Evolutionary conservation across 805 yeast genomes (phyloP).

Genomic region (Candida awuae): DNA sequence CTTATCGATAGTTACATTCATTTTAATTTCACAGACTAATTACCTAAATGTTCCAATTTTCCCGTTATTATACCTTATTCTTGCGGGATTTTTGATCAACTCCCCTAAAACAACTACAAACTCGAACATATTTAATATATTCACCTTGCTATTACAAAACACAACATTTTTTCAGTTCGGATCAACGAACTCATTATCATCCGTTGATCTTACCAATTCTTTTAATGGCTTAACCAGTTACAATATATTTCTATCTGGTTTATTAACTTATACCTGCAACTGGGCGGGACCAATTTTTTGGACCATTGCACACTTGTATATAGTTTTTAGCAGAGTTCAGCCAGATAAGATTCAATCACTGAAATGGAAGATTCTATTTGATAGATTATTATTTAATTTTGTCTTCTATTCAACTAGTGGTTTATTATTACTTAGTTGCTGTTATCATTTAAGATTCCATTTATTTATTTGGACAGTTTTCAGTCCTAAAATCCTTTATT

Average conservation of each 20-base stretch:
- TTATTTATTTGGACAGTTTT: slow-evolving; percentile 96
- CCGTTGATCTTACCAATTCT: slow-evolving; percentile 84
- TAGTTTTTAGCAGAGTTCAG: slow-evolving; percentile 9
- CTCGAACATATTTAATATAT: slow-evolving; percentile 20
- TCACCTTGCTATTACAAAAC: slow-evolving; percentile 55
- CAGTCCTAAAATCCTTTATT: slow-evolving; percentile 82
- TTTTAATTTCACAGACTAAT: slow-evolving; percentile 49
- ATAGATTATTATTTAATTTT: slow-evolving; percentile 33
- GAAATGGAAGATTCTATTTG: slow-evolving; percentile 31
- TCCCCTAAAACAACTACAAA: slow-evolving; percentile 9
- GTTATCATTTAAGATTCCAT: slow-evolving; percentile 71
- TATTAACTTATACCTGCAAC: slow-evolving; percentile 73
- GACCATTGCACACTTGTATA: slow-evolving; percentile 40
- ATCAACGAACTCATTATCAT: slow-evolving; percentile 84
- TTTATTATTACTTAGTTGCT: slow-evolving; percentile 54
- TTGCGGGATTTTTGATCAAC: slow-evolving; percentile 20
- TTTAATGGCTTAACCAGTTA: slow-evolving; percentile 80
- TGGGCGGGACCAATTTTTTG: slow-evolving; percentile 83
- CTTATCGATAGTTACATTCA: slow-evolving; percentile 30
- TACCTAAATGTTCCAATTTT: slow-evolving; percentile 48
- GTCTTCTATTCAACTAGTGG: slow-evolving; percentile 56
- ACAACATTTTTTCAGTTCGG: slow-evolving; percentile 81
- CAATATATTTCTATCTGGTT: slow-evolving; percentile 61
- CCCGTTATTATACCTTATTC: slow-evolving; percentile 25
- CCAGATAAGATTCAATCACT: slow-evolving; percentile 7